A percentile compares a stretch with the other conserved stretches of the same genome.
Evolutionary conservation across 1,284 basidiomycete genomes (phyloP).

Genomic region (Rhodotorula sp.): DNA sequence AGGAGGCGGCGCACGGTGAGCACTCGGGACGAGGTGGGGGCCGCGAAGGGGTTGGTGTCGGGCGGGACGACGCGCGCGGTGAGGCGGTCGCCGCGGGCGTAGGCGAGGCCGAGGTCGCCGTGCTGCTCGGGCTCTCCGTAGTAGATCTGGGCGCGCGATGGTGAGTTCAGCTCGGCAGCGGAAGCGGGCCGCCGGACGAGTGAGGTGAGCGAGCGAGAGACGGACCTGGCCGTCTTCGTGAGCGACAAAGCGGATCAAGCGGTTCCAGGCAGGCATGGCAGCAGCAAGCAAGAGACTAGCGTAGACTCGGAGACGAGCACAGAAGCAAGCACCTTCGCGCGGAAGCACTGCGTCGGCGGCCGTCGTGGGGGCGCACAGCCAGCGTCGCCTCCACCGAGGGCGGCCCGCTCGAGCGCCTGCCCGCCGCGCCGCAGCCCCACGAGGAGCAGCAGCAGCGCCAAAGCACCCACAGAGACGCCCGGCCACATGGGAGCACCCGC

Average conservation of each 20-base stretch:
- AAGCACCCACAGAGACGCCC: too few species aligned
- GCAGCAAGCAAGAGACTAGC: too few species aligned
- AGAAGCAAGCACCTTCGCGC: too few species aligned
- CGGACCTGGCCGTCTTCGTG: slow-evolving; percentile 66
- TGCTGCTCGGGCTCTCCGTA: slow-evolving; percentile 73
- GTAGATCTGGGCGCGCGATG: slow-evolving; percentile 51
- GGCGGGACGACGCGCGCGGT: slow-evolving; percentile 66
- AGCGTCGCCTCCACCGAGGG: too few species aligned
- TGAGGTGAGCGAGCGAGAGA: too few species aligned
- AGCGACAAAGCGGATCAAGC: slow-evolving; percentile 79
- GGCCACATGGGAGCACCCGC: neutral
- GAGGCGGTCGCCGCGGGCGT: slow-evolving; percentile 58
- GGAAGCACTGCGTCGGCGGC: too few species aligned
- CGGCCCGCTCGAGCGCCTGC: too few species aligned
- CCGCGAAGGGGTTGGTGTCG: neutral
- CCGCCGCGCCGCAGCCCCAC: too few species aligned
- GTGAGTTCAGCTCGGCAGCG: neutral
- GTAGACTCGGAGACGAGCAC: too few species aligned
- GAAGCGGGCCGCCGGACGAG: too few species aligned
- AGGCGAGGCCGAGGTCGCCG: slow-evolving; percentile 44
- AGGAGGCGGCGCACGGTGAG: slow-evolving; percentile 71
- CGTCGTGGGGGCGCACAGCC: too few species aligned
- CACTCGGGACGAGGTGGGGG: slow-evolving; percentile 60
- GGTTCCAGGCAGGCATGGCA: slow-evolving; percentile 40
- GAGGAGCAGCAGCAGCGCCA: too few species aligned